Conservation (phyloP, 2,329 filamentous ascomycete species). For the Cladosporium sp. region DNA sequence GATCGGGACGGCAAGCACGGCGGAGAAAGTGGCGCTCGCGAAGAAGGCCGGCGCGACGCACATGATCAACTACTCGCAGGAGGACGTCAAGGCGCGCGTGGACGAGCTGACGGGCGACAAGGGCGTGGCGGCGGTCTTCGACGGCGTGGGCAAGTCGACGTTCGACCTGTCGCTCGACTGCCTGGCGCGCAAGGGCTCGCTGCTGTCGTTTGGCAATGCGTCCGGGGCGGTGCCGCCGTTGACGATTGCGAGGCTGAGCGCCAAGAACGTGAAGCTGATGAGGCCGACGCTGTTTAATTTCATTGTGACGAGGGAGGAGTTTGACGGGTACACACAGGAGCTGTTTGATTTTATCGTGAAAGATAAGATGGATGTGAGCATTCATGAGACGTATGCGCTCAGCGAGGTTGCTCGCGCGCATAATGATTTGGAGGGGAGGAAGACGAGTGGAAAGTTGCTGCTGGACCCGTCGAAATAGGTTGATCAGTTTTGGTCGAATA, state of each 20-base stretch:
- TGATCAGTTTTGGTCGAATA: no score
- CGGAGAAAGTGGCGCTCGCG: constrained; percentile 66
- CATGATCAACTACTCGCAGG: constrained; percentile 61
- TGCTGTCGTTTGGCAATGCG: constrained; percentile 78
- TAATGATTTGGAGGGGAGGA: constrained; percentile 70
- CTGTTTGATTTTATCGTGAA: constrained; percentile 66
- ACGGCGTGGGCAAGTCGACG: constrained; percentile 78
- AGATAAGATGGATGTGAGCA: constrained; percentile 62
- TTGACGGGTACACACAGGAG: constrained; percentile 63
- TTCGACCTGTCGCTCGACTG: constrained; percentile 73
- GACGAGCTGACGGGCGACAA: constrained; percentile 63
- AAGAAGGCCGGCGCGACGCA: constrained; percentile 64
- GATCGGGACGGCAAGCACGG: constrained; percentile 71
- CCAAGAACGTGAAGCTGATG: constrained; percentile 72
- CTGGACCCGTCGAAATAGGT: constrained; percentile 49
- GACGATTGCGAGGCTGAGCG: constrained; percentile 52
- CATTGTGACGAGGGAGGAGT: constrained; percentile 61
- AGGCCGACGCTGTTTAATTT: constrained; percentile 71
- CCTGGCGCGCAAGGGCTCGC: constrained; percentile 67
- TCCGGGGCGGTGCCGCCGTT: constrained; percentile 71
- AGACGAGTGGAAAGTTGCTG: constrained; percentile 77
- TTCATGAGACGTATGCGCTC: constrained; percentile 73
- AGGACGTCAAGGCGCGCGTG: constrained; percentile 54
- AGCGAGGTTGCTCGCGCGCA: constrained; percentile 68
- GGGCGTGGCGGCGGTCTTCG: constrained; percentile 73